These are phyloP conservation scores for Volutella citrinella DNA, from an alignment of 2,329 filamentous ascomycete species.

Conservation along the genomic window DNA sequence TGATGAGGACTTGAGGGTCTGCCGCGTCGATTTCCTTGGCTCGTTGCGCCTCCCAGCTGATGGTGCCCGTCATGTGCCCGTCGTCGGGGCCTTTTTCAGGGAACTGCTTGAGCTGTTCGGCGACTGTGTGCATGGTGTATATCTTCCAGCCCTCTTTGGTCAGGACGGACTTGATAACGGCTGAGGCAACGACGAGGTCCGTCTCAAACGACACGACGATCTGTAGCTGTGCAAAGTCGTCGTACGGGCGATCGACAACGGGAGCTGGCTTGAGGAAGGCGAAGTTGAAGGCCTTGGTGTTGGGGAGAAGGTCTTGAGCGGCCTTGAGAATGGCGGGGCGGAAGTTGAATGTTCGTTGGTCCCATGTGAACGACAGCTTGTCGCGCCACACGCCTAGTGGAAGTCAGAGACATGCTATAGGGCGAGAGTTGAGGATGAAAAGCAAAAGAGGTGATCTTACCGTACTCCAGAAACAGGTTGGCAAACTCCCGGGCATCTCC, in stretches of 20 bases:
- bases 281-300: constrained; percentile 24
- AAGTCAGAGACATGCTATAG: constrained; percentile 10
- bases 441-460: neutral
- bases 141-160: constrained; percentile 32
- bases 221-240: constrained; percentile 2
- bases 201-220: constrained; percentile 16
- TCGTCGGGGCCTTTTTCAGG: constrained; percentile 26
- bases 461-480: constrained; percentile 4
- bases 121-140: constrained; percentile 33
- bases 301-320: constrained; percentile 28
- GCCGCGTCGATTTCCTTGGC: constrained; percentile 21
- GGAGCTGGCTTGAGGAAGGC: constrained; percentile 4
- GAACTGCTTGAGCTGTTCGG: constrained; percentile 29
- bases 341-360: constrained; percentile 35
- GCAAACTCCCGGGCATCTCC: constrained; percentile 4
- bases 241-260: constrained; percentile 1
- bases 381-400: constrained; percentile 34
- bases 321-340: constrained; percentile 27
- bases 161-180: constrained; percentile 30
- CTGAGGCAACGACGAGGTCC: constrained; percentile 27
- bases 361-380: constrained; percentile 34
- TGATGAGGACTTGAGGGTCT: constrained; percentile 52
- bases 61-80: constrained; percentile 31
- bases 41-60: constrained; percentile 30
- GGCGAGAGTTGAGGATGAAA: neutral